Evolutionary conservation across 345 rosid species (phyloP), one percentile per base, ranked within the genome.

Genomic region (Anastatica hierochuntica): DNA sequence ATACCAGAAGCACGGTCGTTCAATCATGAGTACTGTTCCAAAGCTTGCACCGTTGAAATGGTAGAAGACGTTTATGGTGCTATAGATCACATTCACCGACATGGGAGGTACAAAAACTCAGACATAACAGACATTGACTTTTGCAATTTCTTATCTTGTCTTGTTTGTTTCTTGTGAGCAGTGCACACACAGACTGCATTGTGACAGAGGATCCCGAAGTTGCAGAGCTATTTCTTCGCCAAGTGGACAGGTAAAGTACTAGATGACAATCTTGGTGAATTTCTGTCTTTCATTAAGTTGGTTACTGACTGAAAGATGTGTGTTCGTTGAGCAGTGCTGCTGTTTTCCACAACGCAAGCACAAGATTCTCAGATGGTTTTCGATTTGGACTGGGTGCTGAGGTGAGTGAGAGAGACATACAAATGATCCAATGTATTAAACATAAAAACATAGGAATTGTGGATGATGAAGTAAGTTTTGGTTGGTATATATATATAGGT

Each of bases 371-470:
- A 20, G 99, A 94, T 16, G 95, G 97, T n/a, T 94, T 94, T 52
- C 80, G 97, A 33, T 94, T 94, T 60, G 99, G 97, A 14, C 79
- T 88, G 45, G 99, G 99, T 17, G 99, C 99, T 48, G 99, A 94
- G 99, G 97, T 92, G 79, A 55, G 24, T 8, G 5, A 48, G 4
- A 67, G 9, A 34, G n/a, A 31, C 21, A n/a, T 31, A 53, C 33
- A 53, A n/a, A 30, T 16, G 16, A 42, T 12, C 30, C 15, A 30
- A 10, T 30, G 29, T 13, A 8, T 18, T 11, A 16, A 15, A 17
- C 17, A 11, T 11, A 13, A 2, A 17, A 37, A 38, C 10, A 19
- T 2, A 7, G 13, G 1, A 13, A 51, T 13, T 14, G 30, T 20
- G 12, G 21, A 3, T 23, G 56, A 45, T 21, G 8, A 59, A 31